Evolutionary conservation across 2,329 filamentous ascomycete genomes (phyloP), one percentile per base, ranked within the genome.

Genomic region (Rhynchosporium graminicola): DNA sequence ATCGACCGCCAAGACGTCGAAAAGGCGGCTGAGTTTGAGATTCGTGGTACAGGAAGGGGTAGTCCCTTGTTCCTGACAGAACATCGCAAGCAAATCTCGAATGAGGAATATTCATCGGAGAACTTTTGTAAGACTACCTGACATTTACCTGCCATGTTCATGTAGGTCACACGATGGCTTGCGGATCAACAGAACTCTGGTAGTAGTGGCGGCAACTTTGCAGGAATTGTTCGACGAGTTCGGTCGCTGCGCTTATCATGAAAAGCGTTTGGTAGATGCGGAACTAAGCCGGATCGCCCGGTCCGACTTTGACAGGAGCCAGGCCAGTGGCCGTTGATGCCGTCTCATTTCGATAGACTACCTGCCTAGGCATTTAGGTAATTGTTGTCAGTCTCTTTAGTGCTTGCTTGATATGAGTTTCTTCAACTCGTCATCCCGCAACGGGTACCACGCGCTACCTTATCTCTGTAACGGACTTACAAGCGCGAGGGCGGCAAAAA

Each of bases 1-100:
- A 52, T 52, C 50, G 8, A 20, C 33, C 20, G 50, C 50, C 50
- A 52, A 52, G 50, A 52, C 7, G 29, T 20, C 38, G 50, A 26
- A 26, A 26, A 20, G 50, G 50, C 3, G 31, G 33, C 31, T 26
- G 50, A 52, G 50, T 38, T 26, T 52, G 33, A 38, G 33, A 40
- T 38, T 33, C 31, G n/a, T 52, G 33, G 50, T 38, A 36, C n/a
- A 20, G 4, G 26, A 38, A 52, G 33, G 50, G 50, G 36, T 26
- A 20, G 31, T 40, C 33, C 50, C 50, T 52, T 52, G 50, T 52
- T 38, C n/a, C 50, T 52, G 50, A 52, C 33, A 52, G 50, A 36
- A 28, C 4, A 38, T 15, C 50, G 38, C 26, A 38, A 52, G 36
- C 31, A 15, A 38, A 40, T 52, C 20, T 52, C 50, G 12, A 20